Evolutionary conservation across 495 filamentous ascomycete genomes (phyloP).

Genomic region (Penicillium subrubescens): DNA sequence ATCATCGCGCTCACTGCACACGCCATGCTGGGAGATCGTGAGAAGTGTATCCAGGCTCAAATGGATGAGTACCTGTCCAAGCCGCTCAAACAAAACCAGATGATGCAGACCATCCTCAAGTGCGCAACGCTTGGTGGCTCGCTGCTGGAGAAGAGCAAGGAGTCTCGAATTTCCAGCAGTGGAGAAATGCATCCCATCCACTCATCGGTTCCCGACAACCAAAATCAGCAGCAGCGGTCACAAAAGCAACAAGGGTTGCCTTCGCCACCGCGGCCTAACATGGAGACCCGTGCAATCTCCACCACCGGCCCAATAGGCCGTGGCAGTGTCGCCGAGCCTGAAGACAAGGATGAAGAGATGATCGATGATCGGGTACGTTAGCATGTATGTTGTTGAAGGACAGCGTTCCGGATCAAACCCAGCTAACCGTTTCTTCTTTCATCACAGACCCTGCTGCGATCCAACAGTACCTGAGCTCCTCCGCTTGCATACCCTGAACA

Average conservation of each 20-base stretch:
- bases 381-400: slow-evolving; percentile 19
- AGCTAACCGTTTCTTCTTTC: slow-evolving; percentile 16
- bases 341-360: slow-evolving; percentile 65
- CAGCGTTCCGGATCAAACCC: slow-evolving; percentile 15
- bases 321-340: slow-evolving; percentile 61
- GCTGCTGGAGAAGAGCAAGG: slow-evolving; percentile 72
- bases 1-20: slow-evolving; percentile 98
- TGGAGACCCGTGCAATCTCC: slow-evolving; percentile 63
- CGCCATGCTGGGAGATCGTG: slow-evolving; percentile 98
- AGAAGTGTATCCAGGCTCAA: slow-evolving; percentile 97
- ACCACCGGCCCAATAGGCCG: slow-evolving; percentile 56
- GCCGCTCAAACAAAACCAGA: slow-evolving; percentile 94
- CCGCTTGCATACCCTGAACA: slow-evolving; percentile 19
- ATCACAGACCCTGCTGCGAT: slow-evolving; percentile 39
- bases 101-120: slow-evolving; percentile 98
- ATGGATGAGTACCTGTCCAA: slow-evolving; percentile 99
- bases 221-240: slow-evolving; percentile 26
- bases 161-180: slow-evolving; percentile 57
- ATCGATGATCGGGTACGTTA: slow-evolving; percentile 71
- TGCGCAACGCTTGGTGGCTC: slow-evolving; percentile 90
- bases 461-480: slow-evolving; percentile 41
- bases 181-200: slow-evolving; percentile 52
- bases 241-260: slow-evolving; percentile 28
- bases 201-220: slow-evolving; percentile 33
- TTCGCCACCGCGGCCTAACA: slow-evolving; percentile 41